Evolutionary conservation across 2,329 filamentous ascomycete species (phyloP), one percentile per base, ranked within the genome.

Genomic region (Fusarium sp.): DNA sequence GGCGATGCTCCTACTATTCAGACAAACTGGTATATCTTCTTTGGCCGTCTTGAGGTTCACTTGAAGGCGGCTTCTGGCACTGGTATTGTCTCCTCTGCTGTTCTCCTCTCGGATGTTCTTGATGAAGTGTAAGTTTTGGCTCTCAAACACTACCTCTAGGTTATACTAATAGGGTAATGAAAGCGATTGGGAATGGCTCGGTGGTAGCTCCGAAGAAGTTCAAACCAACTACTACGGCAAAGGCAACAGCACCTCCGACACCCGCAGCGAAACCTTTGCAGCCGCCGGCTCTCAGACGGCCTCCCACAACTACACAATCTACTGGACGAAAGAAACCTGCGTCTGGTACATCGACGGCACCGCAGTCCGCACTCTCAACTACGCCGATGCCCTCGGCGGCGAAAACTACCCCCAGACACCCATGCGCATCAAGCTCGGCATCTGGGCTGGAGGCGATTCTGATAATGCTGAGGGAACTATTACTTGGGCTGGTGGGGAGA

Each of bases 1-100:
- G 84, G 84, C 5, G 88, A 91, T 50, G 86, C 85, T 29, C 89
- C 91, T 4, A 90, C 89, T 3, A 93, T 94, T 79, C 88, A 87
- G 79, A 87, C 87, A 20, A 87, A 92, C 73, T 94, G 92, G 88
- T 95, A 95, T 84, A 93, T 96, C 80, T 95, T 96, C 91, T 96
- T 94, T 77, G 94, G 94, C 47, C 90, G 89, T 72, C 89, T 94
- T 67, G 91, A 93, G 57, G 89, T 92, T 59, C 87, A 88, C 20
- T 85, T 95, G 83, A 92, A 93, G 81, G 89, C 93, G 11, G 92
- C 93, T 7, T 88, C 92, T 0, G 93, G 93, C 6, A 88, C 87
- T 2, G 93, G 94, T 24, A 93, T 96, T 70, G 92, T 96, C 67
- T 94, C 92, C 81, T 93, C 91, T 66, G 87, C 92, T 6, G 92